phyloP scores from a whole-genome alignment of 106 monocot genomes.

The Amphibolis antarctica region DNA sequence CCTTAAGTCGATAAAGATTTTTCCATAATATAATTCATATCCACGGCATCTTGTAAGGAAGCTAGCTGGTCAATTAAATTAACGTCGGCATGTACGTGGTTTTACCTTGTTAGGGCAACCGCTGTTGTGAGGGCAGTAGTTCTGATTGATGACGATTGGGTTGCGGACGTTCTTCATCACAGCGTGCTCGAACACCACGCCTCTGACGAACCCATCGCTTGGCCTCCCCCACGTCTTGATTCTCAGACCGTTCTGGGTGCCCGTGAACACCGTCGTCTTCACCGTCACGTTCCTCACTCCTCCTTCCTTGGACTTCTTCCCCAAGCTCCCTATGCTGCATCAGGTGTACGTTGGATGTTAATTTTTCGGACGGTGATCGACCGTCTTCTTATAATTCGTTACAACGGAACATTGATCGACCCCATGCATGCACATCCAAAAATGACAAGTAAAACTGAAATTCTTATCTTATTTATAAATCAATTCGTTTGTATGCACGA shows the following conservation, averaged over 20 bases:
- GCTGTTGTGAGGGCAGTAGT: conserved; percentile 39
- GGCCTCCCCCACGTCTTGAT: conserved; percentile 60
- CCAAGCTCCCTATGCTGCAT: conserved; percentile 48
- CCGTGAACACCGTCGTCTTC: conserved; percentile 34
- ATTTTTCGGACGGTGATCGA: too few species aligned
- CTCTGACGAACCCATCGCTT: conserved; percentile 34
- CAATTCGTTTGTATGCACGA: too few species aligned
- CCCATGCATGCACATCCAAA: too few species aligned
- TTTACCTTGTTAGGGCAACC: conserved; percentile 34
- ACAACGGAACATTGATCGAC: too few species aligned
- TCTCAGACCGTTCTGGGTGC: conserved; percentile 49
- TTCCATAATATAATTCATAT: too few species aligned
- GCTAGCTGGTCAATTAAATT: too few species aligned
- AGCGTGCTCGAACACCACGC: conserved; percentile 34
- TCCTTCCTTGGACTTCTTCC: conserved; percentile 18
- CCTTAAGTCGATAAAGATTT: too few species aligned
- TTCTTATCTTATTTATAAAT: too few species aligned
- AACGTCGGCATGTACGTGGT: background rate
- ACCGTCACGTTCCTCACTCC: conserved; percentile 66
- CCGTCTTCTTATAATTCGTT: too few species aligned
- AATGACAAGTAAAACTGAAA: too few species aligned
- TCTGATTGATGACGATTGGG: conserved; percentile 61
- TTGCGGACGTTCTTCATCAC: conserved; percentile 47
- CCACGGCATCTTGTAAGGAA: too few species aligned
- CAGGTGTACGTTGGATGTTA: too few species aligned